These are phyloP conservation scores for Gossypium longicalyx DNA, from an alignment of 345 rosid genomes.

Conservation along the genomic window DNA sequence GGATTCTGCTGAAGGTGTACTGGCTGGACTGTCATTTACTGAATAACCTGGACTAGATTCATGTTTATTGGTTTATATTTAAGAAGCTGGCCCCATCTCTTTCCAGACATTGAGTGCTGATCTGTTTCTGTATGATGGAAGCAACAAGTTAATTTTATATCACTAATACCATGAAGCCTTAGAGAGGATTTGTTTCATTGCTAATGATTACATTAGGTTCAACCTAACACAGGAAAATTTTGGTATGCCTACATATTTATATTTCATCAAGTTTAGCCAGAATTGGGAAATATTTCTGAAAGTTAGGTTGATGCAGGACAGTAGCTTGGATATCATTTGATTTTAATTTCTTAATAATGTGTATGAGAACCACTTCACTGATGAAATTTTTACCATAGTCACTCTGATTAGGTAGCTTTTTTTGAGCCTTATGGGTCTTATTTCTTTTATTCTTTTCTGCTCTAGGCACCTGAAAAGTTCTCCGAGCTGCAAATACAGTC, in stretches of 20 bases:
- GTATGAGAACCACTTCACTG: not conserved
- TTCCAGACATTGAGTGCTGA: not conserved
- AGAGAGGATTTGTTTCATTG: not conserved
- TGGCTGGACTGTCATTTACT: not conserved
- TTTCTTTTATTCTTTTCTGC: slow-evolving; percentile 21
- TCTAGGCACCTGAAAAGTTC: slow-evolving; percentile 81
- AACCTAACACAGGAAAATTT: not conserved
- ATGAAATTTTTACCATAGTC: not conserved
- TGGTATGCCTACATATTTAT: not conserved
- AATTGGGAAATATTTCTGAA: slow-evolving; percentile 2
- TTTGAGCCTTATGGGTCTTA: slow-evolving; percentile 1
- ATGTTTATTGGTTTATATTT: not conserved
- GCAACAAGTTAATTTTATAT: not conserved
- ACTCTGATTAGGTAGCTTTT: not conserved
- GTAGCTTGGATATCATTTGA: not conserved
- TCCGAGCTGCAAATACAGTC: slow-evolving; percentile 93
- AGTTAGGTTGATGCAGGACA: not conserved
- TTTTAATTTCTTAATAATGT: not conserved
- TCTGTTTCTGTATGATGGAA: not conserved
- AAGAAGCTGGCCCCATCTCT: not conserved
- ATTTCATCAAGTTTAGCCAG: not conserved
- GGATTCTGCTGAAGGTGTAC: not conserved
- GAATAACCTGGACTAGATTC: not conserved
- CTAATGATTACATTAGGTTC: not conserved
- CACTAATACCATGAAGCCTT: not conserved